These are phyloP conservation scores for Fusarium torreyae DNA, from an alignment of 2,329 filamentous ascomycete species.

Conservation along the genomic window DNA sequence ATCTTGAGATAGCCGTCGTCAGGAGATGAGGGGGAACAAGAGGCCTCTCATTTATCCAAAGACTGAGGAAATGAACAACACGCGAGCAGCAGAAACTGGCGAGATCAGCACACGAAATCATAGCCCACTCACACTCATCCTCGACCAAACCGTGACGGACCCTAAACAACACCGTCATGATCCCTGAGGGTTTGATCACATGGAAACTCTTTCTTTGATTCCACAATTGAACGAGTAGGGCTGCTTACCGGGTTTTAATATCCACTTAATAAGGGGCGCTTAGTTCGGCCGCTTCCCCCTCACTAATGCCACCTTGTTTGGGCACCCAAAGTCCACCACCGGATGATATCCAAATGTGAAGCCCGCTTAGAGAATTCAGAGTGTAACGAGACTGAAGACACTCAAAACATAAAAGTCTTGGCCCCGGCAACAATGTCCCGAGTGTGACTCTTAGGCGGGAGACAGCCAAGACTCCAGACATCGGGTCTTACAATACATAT, in stretches of 20 bases:
- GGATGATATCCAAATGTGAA: conserved; percentile 30
- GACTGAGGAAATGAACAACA: conserved; percentile 34
- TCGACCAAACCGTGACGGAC: conserved; percentile 6
- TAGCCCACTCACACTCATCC: conserved; percentile 37
- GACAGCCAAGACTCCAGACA: conserved; percentile 19
- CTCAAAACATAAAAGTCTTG: conserved; percentile 24
- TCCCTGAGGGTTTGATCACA: conserved; percentile 41
- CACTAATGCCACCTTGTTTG: conserved; percentile 52
- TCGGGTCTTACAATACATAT: conserved; percentile 2
- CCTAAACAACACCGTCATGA: conserved; percentile 28
- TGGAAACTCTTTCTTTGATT: conserved; percentile 38
- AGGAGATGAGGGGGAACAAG: conserved; percentile 27
- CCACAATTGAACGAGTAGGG: conserved; percentile 33
- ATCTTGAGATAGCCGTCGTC: background rate
- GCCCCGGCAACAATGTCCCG: conserved; percentile 39
- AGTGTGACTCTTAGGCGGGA: conserved; percentile 36
- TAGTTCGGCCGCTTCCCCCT: conserved; percentile 41
- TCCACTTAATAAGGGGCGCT: conserved; percentile 45
- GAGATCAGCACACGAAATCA: background rate
- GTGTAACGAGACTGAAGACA: background rate
- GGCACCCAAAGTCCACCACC: conserved; percentile 29
- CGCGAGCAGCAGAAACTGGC: conserved; percentile 16
- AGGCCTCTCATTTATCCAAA: conserved; percentile 35
- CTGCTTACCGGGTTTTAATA: conserved; percentile 33
- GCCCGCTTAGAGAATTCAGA: conserved; percentile 1